Conservation (phyloP, 371 early-diverging fungal species). For the Mucor velutinosus region DNA sequence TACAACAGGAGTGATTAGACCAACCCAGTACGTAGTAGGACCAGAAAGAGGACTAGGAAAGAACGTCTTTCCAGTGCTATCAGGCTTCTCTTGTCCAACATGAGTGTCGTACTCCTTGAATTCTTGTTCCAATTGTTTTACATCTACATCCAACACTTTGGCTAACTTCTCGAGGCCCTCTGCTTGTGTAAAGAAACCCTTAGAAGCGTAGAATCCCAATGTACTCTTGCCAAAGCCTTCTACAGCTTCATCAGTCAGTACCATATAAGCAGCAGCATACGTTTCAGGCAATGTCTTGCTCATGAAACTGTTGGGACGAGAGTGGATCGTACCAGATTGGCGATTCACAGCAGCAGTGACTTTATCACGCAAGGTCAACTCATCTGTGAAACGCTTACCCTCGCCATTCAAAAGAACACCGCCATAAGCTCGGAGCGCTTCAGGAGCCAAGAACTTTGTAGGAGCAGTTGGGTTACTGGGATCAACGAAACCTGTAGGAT, state of each 20-base stretch:
- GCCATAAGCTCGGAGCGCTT: slow-evolving; percentile 83
- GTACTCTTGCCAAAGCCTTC: slow-evolving; percentile 57
- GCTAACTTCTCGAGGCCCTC: slow-evolving; percentile 56
- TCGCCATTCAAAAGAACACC: slow-evolving; percentile 67
- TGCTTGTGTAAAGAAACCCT: slow-evolving; percentile 63
- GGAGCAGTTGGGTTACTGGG: slow-evolving; percentile 64
- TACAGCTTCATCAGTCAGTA: slow-evolving; percentile 59
- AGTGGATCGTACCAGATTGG: slow-evolving; percentile 14
- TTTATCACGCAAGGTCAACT: slow-evolving; percentile 64
- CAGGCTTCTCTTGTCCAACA: slow-evolving; percentile 32
- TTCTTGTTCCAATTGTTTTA: slow-evolving; percentile 46
- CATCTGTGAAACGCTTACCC: slow-evolving; percentile 78
- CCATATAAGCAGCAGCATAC: slow-evolving; percentile 45
- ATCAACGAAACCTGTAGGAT: slow-evolving; percentile 87
- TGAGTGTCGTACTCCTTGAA: slow-evolving; percentile 63
- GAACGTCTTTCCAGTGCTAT: slow-evolving; percentile 68
- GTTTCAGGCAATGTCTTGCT: slow-evolving; percentile 9
- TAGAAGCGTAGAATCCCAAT: slow-evolving; percentile 62
- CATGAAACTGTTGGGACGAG: slow-evolving; percentile 22
- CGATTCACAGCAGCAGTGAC: slow-evolving; percentile 58
- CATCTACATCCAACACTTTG: slow-evolving; percentile 53
- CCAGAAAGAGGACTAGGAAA: slow-evolving; percentile 59
- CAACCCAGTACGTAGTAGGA: slow-evolving; percentile 66
- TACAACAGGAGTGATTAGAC: slow-evolving; percentile 74
- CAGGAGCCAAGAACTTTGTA: slow-evolving; percentile 75